Base-by-base conservation (phyloP, 352 stramenopile species). In the Phytopythium kandeliae region DNA sequence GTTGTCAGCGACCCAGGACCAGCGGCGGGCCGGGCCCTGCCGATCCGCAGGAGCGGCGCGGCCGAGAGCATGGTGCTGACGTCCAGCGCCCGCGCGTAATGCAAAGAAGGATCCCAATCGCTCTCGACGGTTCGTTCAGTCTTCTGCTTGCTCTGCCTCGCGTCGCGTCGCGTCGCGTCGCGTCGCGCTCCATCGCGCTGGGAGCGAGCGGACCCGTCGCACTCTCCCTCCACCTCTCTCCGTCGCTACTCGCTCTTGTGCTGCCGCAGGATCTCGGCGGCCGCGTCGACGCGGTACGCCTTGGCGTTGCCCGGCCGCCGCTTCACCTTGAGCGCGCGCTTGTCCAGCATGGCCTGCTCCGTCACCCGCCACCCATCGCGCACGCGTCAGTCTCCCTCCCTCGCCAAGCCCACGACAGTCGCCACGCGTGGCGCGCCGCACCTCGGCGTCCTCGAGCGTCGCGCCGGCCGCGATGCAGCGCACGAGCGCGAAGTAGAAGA, bases 401-500 rank as follows among this genome's bases (percentile, higher is more conserved):
- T 9, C 28, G 4, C 28, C 28, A 9, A 31, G 28, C 28, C 28
- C 28, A 31, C 28, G 28, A 31, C 4, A 4, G 28, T 9, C 28
- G 9, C 4, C 9, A 31, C 4, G 9, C 9, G 28, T 9, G 4
- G 15, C 17, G 16, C 2, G 7, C 1, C 38, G 25, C 67, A 88
- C 79, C 55, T 97, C 84, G 3, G 97, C 79, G 69, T 98, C 93
- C 48, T 96, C 81, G 37, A 98, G 83, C 51, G 83, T 95, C 34
- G 92, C 95, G 21, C 92, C 91, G 33, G 89, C 92, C 35, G 93
- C 93, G 8, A 90, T 77, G 37, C 91, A 96, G 47, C 87, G 84
- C 41, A 96, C 87, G 81, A 98, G 96, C 19, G 92, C 90, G 69
- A 98, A 98, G 64, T 98, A 98, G 59, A 98, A 71, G 16, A 98